Evolutionary conservation across 768 basidiomycete species (phyloP).

Genomic region (Lentinus tigrinus): DNA sequence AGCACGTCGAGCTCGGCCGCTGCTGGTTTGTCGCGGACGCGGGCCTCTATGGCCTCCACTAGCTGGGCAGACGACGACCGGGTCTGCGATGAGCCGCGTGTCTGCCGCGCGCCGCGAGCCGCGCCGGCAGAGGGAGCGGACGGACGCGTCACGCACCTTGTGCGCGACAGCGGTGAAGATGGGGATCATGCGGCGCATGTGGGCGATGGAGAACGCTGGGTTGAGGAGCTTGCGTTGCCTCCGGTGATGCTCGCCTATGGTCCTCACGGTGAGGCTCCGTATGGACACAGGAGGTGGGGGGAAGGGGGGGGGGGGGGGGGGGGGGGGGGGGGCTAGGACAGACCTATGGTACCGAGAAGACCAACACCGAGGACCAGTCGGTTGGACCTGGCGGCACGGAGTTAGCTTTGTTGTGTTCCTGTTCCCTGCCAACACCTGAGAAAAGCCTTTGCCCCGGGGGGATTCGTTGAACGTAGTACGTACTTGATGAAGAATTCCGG

Average conservation of each 20-base stretch:
- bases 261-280: background rate
- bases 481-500: slow-evolving; percentile 17
- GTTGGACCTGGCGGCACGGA: slow-evolving; percentile 14
- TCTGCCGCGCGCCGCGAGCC: no score
- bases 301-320: no score
- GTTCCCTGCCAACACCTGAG: no score
- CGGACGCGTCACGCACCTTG: slow-evolving; percentile 22
- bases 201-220: slow-evolving; percentile 28
- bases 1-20: slow-evolving; percentile 20
- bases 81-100: no score
- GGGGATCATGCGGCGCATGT: slow-evolving; percentile 26
- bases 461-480: background rate
- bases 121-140: no score
- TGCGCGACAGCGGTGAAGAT: slow-evolving; percentile 24
- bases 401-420: no score
- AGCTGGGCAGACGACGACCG: no score
- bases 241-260: slow-evolving; percentile 27
- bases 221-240: slow-evolving; percentile 32
- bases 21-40: background rate
- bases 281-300: no score
- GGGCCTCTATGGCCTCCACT: background rate
- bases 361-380: slow-evolving; percentile 22
- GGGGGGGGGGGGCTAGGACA: background rate
- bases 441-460: no score
- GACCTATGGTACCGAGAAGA: slow-evolving; percentile 24